Evolutionary conservation across 2,329 filamentous ascomycete genomes (phyloP).

Genomic region (Colletotrichum cordylinicola): DNA sequence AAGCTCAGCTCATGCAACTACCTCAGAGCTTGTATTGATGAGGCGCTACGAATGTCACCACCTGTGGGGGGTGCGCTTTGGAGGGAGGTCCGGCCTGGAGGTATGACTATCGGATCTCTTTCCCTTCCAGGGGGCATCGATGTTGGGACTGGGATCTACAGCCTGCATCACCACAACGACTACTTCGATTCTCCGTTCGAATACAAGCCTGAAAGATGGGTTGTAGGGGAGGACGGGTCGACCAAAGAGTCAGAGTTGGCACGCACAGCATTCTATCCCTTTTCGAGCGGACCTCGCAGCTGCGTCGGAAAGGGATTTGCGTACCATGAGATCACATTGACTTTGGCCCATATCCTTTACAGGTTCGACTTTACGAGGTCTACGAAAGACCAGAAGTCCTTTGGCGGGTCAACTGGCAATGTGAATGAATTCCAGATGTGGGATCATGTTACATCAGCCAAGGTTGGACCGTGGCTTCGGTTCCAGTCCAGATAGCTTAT

Average conservation of each 20-base stretch:
- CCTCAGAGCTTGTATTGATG: slow-evolving; percentile 45
- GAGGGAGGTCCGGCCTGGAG: slow-evolving; percentile 19
- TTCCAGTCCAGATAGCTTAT: background rate
- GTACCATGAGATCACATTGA: background rate
- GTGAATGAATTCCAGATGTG: slow-evolving; percentile 3
- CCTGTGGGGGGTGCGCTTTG: slow-evolving; percentile 12
- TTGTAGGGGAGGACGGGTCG: slow-evolving; percentile 38
- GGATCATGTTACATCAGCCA: slow-evolving; percentile 9
- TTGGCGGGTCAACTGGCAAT: slow-evolving; percentile 8
- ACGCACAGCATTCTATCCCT: slow-evolving; percentile 41
- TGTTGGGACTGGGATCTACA: slow-evolving; percentile 24
- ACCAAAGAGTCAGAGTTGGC: slow-evolving; percentile 60
- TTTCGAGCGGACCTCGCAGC: slow-evolving; percentile 5
- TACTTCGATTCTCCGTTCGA: background rate
- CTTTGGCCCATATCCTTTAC: slow-evolving; percentile 1
- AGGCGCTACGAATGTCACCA: slow-evolving; percentile 26
- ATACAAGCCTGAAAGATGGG: slow-evolving; percentile 5
- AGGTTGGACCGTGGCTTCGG: slow-evolving; percentile 2
- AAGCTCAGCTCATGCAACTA: slow-evolving; percentile 39
- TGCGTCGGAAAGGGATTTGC: slow-evolving; percentile 8
- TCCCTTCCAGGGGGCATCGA: slow-evolving; percentile 20
- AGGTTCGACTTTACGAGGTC: background rate
- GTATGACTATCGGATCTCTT: slow-evolving; percentile 20
- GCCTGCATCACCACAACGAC: slow-evolving; percentile 19
- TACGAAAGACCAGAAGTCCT: background rate